Percentiles rank a stretch among this genome's conserved stretches.
These are phyloP conservation scores for Digitaria exilis DNA, from an alignment of 202 grass and related monocot genomes.

Conservation along the genomic window DNA sequence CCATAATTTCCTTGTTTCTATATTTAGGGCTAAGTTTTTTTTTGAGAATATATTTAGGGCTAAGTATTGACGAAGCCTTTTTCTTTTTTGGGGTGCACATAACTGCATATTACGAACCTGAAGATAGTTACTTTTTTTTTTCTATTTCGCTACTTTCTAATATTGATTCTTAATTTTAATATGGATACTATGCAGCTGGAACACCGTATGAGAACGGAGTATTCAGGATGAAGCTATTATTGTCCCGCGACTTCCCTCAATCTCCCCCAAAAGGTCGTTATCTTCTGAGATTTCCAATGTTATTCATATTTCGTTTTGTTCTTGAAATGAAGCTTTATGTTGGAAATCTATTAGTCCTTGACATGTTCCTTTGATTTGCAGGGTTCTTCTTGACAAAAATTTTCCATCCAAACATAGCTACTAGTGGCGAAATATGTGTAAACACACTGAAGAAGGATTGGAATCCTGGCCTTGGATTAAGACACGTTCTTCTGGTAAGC, in stretches of 20 bases:
- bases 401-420: constrained; percentile 96
- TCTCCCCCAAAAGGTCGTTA: constrained; percentile 86
- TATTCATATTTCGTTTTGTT: not conserved
- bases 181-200: constrained; percentile 57
- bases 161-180: not conserved
- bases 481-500: constrained; percentile 88
- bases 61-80: constrained; percentile 3
- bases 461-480: constrained; percentile 89
- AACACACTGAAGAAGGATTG: constrained; percentile 98
- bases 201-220: constrained; percentile 93
- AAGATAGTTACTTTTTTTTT: not conserved
- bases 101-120: not conserved
- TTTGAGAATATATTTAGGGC: not conserved
- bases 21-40: not conserved
- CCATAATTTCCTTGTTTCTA: not conserved
- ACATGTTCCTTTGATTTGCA: constrained; percentile 33
- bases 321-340: not conserved
- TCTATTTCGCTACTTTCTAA: not conserved
- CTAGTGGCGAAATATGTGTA: constrained; percentile 91
- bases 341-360: constrained; percentile 9
- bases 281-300: not conserved
- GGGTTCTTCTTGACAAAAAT: constrained; percentile 91
- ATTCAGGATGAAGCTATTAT: constrained; percentile 89
- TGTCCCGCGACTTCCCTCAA: constrained; percentile 76
- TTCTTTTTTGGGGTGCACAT: not conserved